These are phyloP conservation scores for Rugonectria rugulosa DNA, from an alignment of 2,329 filamentous ascomycete genomes.

Conservation along the genomic window DNA sequence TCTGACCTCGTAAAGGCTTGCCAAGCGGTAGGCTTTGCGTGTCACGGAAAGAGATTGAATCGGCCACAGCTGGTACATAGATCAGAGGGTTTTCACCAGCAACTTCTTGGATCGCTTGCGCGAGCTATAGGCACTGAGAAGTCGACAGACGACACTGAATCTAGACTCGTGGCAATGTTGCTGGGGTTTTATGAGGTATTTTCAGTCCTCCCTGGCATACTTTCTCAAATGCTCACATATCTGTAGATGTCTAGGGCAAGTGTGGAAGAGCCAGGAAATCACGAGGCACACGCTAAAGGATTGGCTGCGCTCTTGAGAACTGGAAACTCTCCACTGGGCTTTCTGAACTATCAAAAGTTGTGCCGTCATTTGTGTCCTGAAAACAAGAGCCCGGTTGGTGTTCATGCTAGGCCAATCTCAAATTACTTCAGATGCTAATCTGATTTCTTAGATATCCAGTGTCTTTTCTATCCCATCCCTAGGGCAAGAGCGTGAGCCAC, in stretches of 20 bases:
- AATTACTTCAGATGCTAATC: too few relatives aligned
- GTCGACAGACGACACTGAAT: neutral
- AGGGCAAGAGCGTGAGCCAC: neutral
- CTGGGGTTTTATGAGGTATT: constrained; percentile 7
- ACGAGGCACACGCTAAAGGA: neutral
- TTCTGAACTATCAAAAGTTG: too few relatives aligned
- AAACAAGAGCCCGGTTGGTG: too few relatives aligned
- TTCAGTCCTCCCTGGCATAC: neutral
- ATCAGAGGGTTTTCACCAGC: neutral
- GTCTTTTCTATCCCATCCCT: neutral
- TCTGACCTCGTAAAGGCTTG: neutral
- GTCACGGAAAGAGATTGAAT: neutral
- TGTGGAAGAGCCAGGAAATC: neutral
- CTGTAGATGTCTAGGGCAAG: neutral
- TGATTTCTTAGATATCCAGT: neutral
- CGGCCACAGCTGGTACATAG: neutral
- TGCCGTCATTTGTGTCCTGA: too few relatives aligned
- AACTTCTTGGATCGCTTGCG: neutral
- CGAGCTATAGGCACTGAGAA: neutral
- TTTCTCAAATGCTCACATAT: neutral
- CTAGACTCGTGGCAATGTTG: neutral
- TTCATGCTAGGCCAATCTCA: too few relatives aligned
- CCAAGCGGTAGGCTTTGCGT: neutral
- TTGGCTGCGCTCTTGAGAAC: neutral
- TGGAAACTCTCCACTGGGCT: neutral